Base-by-base conservation (phyloP, 306 rosid genomes). In the Crataegus laevigata region DNA sequence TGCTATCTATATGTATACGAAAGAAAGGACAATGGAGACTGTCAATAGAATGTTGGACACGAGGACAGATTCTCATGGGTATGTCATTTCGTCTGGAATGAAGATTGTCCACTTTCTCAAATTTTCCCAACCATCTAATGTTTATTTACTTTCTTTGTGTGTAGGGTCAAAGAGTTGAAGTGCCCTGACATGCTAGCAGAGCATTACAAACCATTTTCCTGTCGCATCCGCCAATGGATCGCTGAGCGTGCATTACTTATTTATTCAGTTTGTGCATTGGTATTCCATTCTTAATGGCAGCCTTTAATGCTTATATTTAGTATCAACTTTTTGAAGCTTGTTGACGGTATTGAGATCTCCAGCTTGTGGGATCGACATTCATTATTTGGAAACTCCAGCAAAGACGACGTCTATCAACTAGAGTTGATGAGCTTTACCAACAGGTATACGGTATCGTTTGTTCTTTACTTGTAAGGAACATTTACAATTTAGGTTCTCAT, bases 121-220 rank as follows among this genome's bases (percentile, higher is more conserved):
- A 12, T 69, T 51, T 76, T 57, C 30, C 28, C 54, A 47, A 51
- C 18, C 60, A 38, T 79, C 61, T 21, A 36, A 45, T 54, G 26
- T 52, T 11, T 66, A 47, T 34, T 67, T 62, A 26, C 57, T 68
- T 68, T 51, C 73, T 36, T 78, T 76, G 47, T 77, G 59, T 75
- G 4, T 75, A 94, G 98, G 88, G 71, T 83, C 82, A 88, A 88
- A 81, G 98, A 91, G 83, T 85, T 87, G 71, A 94, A 90, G 82
- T 91, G 97, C 76, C 93, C 97, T 18, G 91, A 94, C 74, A 43
- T 50, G 62, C 75, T 86, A 67, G 96, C 84, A 2, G 89, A 86
- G 80, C 83, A 62, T 52, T 86, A 88, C 88, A 94, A 91, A 84
- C 83, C 94, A 24, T 84, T 81, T 68, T 40, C 90, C 9, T 94